Evolutionary conservation across 139 green algal species (phyloP).

Genomic region (Micractinium sp.): DNA sequence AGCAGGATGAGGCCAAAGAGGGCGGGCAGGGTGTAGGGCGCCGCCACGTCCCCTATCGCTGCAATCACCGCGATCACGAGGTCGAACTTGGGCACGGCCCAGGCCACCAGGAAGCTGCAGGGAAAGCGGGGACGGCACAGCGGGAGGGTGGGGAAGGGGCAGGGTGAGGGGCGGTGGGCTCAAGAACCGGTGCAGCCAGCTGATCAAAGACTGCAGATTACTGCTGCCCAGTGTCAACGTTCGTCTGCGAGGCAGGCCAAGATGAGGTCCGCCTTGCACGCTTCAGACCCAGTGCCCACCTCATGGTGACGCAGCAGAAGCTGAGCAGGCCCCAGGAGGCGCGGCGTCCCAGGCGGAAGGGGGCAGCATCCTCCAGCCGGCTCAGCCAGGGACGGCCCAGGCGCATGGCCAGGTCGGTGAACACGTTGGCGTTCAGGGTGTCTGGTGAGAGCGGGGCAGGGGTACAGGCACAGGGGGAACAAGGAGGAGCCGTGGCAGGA

Average conservation of each 20-base stretch:
- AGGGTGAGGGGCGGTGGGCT: too few species aligned
- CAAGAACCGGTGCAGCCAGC: too few species aligned
- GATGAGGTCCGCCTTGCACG: too few species aligned
- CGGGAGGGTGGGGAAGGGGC: not conserved
- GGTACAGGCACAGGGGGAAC: too few species aligned
- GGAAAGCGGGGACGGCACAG: slow-evolving; percentile 13
- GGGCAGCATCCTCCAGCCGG: not conserved
- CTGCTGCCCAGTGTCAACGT: too few species aligned
- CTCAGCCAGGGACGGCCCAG: slow-evolving; percentile 23
- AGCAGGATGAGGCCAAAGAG: slow-evolving; percentile 48
- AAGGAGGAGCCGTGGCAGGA: too few species aligned
- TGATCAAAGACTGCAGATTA: too few species aligned
- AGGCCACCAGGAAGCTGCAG: slow-evolving; percentile 31
- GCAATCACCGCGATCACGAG: slow-evolving; percentile 57
- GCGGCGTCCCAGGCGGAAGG: slow-evolving; percentile 6
- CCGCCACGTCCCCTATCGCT: slow-evolving; percentile 46
- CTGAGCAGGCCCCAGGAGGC: slow-evolving; percentile 26
- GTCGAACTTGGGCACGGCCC: slow-evolving; percentile 47
- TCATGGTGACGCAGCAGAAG: not conserved
- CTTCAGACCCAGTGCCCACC: not conserved
- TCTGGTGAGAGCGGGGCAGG: not conserved
- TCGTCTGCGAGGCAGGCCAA: too few species aligned
- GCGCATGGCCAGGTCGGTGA: slow-evolving; percentile 39
- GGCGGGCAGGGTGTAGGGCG: slow-evolving; percentile 48
- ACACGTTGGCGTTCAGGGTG: slow-evolving; percentile 5